phyloP scores from a whole-genome alignment of 495 filamentous ascomycete genomes.

The Alectoria sarmentosa region DNA sequence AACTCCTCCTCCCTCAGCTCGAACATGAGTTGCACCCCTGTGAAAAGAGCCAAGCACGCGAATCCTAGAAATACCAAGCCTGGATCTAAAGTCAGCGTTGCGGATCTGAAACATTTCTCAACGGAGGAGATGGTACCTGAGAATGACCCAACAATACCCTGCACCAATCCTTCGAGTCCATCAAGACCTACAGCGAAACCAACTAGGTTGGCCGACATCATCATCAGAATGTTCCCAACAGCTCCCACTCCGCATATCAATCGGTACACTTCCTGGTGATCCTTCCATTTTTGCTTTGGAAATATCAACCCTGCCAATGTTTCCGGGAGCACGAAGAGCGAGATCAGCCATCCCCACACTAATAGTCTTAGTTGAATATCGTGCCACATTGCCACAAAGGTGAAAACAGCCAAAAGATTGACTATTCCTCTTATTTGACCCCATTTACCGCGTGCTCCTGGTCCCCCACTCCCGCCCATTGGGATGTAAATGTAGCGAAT shows the following conservation, averaged over 20 bases:
- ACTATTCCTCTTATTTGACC: constrained; percentile 44
- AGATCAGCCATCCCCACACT: constrained; percentile 94
- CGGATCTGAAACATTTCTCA: background rate
- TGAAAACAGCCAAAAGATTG: constrained; percentile 84
- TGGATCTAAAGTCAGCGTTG: constrained; percentile 22
- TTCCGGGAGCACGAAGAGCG: constrained; percentile 89
- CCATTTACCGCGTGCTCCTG: constrained; percentile 27
- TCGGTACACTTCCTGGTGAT: constrained; percentile 61
- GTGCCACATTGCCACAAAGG: constrained; percentile 97
- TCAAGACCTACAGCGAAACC: constrained; percentile 92
- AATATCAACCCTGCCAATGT: constrained; percentile 63
- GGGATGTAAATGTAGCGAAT: constrained; percentile 93
- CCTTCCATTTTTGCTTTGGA: constrained; percentile 60
- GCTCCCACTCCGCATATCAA: constrained; percentile 78
- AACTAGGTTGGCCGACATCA: constrained; percentile 92
- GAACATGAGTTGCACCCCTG: constrained; percentile 92
- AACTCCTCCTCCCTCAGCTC: constrained; percentile 81
- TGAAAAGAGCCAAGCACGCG: constrained; percentile 67
- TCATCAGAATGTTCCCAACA: constrained; percentile 83
- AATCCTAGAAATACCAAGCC: constrained; percentile 64
- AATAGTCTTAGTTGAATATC: constrained; percentile 90
- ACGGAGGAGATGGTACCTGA: constrained; percentile 43
- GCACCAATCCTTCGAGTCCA: constrained; percentile 68
- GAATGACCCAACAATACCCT: constrained; percentile 65
- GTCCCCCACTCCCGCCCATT: constrained; percentile 59